Evolutionary conservation across 2,329 filamentous ascomycete genomes (phyloP).

Genomic region (Xylariaceae sp.): DNA sequence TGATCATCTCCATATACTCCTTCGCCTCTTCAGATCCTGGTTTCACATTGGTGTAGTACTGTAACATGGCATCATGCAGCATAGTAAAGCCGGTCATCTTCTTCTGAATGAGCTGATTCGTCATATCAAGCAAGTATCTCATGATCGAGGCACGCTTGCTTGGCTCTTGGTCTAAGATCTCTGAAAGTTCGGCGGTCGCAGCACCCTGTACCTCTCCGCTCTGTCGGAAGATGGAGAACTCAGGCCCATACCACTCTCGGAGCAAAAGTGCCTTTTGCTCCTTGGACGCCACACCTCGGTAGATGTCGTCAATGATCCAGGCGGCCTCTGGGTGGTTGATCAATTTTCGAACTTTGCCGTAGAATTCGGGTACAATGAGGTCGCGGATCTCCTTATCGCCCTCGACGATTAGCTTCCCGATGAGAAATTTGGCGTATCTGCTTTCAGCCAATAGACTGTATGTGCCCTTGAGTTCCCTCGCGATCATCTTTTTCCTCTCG

Average conservation of each 20-base stretch:
- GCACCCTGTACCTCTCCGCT: slow-evolving; percentile 47
- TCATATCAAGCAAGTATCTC: slow-evolving; percentile 79
- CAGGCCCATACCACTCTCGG: slow-evolving; percentile 93
- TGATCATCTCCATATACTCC: slow-evolving; percentile 86
- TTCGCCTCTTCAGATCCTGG: slow-evolving; percentile 76
- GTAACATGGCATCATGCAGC: slow-evolving; percentile 96
- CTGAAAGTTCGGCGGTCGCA: slow-evolving; percentile 64
- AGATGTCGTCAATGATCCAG: slow-evolving; percentile 97
- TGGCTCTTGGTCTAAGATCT: slow-evolving; percentile 72
- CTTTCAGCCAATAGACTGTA: slow-evolving; percentile 87
- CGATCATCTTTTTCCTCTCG: slow-evolving; percentile 82
- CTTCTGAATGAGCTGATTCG: slow-evolving; percentile 93
- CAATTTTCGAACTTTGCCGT: slow-evolving; percentile 84
- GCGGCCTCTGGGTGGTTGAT: slow-evolving; percentile 96
- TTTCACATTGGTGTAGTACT: slow-evolving; percentile 84
- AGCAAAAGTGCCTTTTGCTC: slow-evolving; percentile 83
- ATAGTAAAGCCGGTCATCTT: slow-evolving; percentile 96
- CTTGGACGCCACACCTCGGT: slow-evolving; percentile 80
- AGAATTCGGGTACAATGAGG: slow-evolving; percentile 90
- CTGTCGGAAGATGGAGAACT: slow-evolving; percentile 77
- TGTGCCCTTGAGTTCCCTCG: slow-evolving; percentile 78
- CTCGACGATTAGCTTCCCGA: slow-evolving; percentile 93
- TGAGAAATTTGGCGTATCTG: slow-evolving; percentile 94
- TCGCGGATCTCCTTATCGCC: slow-evolving; percentile 84
- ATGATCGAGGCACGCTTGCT: slow-evolving; percentile 87